Evolutionary conservation across 306 rosid genomes (phyloP), one percentile per base, ranked within the genome.

Genomic region (Cicer chorassanicum): DNA sequence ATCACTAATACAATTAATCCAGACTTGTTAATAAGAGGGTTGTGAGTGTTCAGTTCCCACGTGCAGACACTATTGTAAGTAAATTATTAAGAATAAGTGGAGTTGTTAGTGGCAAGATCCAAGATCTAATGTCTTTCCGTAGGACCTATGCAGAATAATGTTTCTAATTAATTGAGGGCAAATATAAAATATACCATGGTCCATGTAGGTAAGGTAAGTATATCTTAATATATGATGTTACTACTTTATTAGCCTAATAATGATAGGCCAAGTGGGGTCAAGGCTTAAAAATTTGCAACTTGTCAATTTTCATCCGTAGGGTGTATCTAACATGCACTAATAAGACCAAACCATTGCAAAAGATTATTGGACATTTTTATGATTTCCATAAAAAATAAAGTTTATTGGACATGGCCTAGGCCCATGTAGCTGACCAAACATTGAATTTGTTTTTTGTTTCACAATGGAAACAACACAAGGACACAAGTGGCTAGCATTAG

Each of bases 81-180:
- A 13, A 42, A 42, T 42, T 0, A 18, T 9, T 54, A 54, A 8
- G 36, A 54, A 54, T 54, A 8, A 54, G 13, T 18, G 61, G 12
- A 54, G 36, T 18, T 54, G 49, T 59, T 36, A 66, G 18, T 45
- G 21, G 54, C 68, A 49, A 29, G 80, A 82, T 77, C 82, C 85
- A 42, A 66, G 71, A 73, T 57, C 77, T 64, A 55, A 38, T 39
- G 74, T 60, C 54, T 70, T 43, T 43, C 74, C 45, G n/a, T 14
- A 42, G 6, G 29, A 18, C 13, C 46, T 9, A 11, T 34, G 1
- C 36, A 69, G 61, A 69, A 51, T 63, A 61, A 18, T 61, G 24
- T 36, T 70, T 75, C 36, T 29, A 29, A 29, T 18, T 54, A 54
- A 54, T 44, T 69, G 2, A 12, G 51, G 16, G 49, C 60, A 36